A percentile compares a stretch with the other conserved stretches of the same genome.
These are phyloP conservation scores for Moesziomyces globuligerus DNA, from an alignment of 1,284 basidiomycete genomes.

Conservation along the genomic window DNA sequence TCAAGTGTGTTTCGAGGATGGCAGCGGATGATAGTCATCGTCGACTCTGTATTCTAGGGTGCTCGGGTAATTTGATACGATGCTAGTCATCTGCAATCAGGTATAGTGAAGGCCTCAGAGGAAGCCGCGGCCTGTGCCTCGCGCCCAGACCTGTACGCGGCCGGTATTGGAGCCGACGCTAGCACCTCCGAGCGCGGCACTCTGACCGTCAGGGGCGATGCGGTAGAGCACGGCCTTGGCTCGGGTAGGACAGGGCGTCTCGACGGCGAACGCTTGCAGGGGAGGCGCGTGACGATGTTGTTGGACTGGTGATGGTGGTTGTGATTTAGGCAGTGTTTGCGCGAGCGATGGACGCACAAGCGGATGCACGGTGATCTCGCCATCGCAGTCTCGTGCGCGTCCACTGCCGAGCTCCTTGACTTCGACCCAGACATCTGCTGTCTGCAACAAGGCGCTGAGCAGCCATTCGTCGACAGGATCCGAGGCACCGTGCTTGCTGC, in stretches of 20 bases:
- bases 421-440: conserved; percentile 50
- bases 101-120: conserved; percentile 7
- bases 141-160: conserved; percentile 44
- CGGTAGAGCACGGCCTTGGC: conserved; percentile 43
- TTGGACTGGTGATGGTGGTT: background rate
- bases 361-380: conserved; percentile 50
- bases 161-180: conserved; percentile 32
- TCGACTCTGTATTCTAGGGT: no score
- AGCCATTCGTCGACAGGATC: conserved; percentile 38
- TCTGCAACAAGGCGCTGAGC: conserved; percentile 21
- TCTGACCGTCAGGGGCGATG: conserved; percentile 46
- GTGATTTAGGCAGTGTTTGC: conserved; percentile 5
- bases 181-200: conserved; percentile 33
- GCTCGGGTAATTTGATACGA: no score
- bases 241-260: conserved; percentile 44
- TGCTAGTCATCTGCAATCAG: conserved; percentile 13
- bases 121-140: conserved; percentile 47
- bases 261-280: conserved; percentile 35
- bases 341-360: conserved; percentile 38
- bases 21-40: background rate
- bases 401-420: conserved; percentile 51
- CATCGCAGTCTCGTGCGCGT: conserved; percentile 51
- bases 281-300: conserved; percentile 15
- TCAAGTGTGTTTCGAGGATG: background rate
- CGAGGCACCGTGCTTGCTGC: conserved; percentile 36